Conservation (phyloP, 176 grass and related monocot species). For the Oryza brachyantha region DNA sequence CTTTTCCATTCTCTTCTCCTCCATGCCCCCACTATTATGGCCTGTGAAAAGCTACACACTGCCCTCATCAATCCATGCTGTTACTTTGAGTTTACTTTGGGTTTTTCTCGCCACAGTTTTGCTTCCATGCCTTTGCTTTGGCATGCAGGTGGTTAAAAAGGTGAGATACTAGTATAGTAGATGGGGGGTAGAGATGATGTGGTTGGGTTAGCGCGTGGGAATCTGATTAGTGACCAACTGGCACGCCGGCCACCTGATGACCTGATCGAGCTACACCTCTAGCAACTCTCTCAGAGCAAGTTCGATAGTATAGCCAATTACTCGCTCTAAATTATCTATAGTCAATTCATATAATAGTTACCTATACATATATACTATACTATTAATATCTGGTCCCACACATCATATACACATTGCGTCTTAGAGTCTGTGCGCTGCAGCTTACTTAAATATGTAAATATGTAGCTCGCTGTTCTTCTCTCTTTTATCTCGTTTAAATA, state of each 20-base stretch:
- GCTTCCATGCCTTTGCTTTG: neutral
- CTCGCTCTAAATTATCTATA: too few relatives aligned
- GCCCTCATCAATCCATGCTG: neutral
- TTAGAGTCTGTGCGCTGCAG: too few relatives aligned
- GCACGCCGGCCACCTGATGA: slow-evolving; percentile 55
- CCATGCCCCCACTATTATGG: neutral
- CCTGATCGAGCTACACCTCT: neutral
- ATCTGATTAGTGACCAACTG: slow-evolving; percentile 70
- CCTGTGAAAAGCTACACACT: slow-evolving; percentile 4
- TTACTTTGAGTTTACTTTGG: neutral
- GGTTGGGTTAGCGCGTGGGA: slow-evolving; percentile 72
- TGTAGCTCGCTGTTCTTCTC: too few relatives aligned
- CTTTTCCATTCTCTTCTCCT: too few relatives aligned
- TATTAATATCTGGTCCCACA: too few relatives aligned
- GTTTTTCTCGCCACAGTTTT: neutral
- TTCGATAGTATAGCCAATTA: too few relatives aligned
- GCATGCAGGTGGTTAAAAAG: slow-evolving; percentile 32
- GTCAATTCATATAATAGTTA: too few relatives aligned
- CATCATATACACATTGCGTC: too few relatives aligned
- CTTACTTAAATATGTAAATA: too few relatives aligned
- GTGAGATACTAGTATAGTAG: neutral
- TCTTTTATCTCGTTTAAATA: too few relatives aligned
- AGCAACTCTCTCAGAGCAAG: too few relatives aligned
- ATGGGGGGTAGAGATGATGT: slow-evolving; percentile 36
- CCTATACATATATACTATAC: too few relatives aligned